Percentiles rank a stretch among this genome's conserved stretches.
Conservation (phyloP, 306 rosid genomes). For the Cicer arietinum region DNA sequence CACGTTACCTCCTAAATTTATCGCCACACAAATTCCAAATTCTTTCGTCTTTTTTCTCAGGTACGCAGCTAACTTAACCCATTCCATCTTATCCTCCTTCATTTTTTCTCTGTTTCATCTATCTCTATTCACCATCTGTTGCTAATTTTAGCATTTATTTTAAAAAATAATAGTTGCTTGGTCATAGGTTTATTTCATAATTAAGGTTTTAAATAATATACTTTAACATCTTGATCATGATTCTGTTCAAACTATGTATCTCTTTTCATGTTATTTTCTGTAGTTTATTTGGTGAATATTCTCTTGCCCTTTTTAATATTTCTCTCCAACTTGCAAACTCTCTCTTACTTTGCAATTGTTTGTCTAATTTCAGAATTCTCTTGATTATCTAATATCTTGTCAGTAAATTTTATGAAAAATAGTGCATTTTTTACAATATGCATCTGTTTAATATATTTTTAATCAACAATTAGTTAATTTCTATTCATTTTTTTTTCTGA, state of each 20-base stretch:
- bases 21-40: no score
- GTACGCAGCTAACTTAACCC: background rate
- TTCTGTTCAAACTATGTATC: no score
- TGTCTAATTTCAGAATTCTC: background rate
- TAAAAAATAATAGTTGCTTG: no score
- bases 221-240: no score
- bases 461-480: constrained; percentile 6
- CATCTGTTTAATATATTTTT: constrained; percentile 1
- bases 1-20: no score
- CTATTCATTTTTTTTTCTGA: constrained; percentile 29
- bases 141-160: no score
- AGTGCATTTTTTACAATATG: background rate
- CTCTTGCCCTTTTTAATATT: background rate
- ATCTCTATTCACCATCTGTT: no score
- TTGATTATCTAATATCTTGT: background rate
- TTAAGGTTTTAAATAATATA: no score
- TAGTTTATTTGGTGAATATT: background rate
- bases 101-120: no score
- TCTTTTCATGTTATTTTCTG: no score
- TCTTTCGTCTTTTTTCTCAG: background rate
- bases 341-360: no score
- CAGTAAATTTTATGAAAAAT: background rate
- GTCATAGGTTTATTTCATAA: no score
- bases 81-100: background rate
- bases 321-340: background rate